Percentiles rank a stretch among this genome's conserved stretches.
Evolutionary conservation across 306 rosid species (phyloP).

Genomic region (Cicer bijugum): DNA sequence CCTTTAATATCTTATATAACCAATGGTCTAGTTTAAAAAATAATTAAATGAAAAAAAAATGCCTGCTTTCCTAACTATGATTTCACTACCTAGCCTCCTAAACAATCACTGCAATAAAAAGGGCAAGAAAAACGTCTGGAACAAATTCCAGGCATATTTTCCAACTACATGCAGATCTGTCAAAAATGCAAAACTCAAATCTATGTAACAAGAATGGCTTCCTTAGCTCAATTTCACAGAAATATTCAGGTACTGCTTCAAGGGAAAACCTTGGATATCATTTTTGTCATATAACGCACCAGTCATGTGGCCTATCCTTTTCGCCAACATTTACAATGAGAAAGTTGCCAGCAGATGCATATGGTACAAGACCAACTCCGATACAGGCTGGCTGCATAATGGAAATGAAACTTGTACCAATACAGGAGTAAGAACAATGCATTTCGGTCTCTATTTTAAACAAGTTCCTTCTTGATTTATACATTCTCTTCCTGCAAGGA

Average conservation of each 20-base stretch:
- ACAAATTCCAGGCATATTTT: conserved; percentile 40
- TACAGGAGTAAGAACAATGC: conserved; percentile 40
- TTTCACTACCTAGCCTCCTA: conserved; percentile 39
- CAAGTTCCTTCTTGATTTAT: conserved; percentile 49
- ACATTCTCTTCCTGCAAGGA: conserved; percentile 69
- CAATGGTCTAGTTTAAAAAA: conserved; percentile 26
- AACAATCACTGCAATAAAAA: conserved; percentile 19
- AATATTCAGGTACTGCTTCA: conserved; percentile 30
- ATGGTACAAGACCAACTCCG: conserved; percentile 53
- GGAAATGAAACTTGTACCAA: conserved; percentile 40
- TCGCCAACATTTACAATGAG: conserved; percentile 48
- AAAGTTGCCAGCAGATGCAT: conserved; percentile 41
- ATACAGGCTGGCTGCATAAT: conserved; percentile 39
- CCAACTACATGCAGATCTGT: conserved; percentile 46
- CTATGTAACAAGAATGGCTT: conserved; percentile 34
- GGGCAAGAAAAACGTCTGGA: conserved; percentile 11
- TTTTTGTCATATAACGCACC: conserved; percentile 39
- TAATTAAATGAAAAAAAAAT: background rate
- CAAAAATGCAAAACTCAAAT: conserved; percentile 29
- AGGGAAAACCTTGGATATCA: conserved; percentile 44
- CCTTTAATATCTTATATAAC: conserved; percentile 14
- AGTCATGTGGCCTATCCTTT: conserved; percentile 42
- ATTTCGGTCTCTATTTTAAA: conserved; percentile 43
- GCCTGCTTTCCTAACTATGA: conserved; percentile 3
- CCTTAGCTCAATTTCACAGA: conserved; percentile 42